Percentiles rank a stretch among this genome's conserved stretches.
These are phyloP conservation scores for Tolypocladium tundrense DNA, from an alignment of 2,329 filamentous ascomycete species.

Conservation along the genomic window DNA sequence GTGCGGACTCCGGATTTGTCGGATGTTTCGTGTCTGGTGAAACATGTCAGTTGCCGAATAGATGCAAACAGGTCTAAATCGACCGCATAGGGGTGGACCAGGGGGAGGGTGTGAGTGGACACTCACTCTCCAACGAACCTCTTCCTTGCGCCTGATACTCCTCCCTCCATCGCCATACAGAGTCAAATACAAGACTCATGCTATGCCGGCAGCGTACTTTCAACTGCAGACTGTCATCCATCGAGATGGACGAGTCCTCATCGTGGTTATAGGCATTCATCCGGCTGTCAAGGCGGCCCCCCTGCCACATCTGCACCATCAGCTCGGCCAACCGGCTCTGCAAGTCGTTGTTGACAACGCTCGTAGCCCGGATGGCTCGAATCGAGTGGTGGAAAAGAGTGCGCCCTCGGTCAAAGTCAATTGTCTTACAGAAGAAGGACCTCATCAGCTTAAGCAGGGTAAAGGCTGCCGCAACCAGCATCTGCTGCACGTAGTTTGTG, in stretches of 20 bases:
- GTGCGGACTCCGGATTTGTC: conserved; percentile 71
- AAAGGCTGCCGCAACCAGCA: conserved; percentile 74
- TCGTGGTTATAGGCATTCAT: conserved; percentile 36
- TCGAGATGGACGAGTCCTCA: conserved; percentile 36
- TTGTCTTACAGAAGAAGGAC: conserved; percentile 64
- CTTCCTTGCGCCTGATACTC: conserved; percentile 64
- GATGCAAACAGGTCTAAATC: neutral
- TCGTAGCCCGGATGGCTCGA: conserved; percentile 58
- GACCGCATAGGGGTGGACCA: neutral
- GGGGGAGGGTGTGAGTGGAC: neutral
- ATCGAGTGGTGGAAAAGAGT: conserved; percentile 63
- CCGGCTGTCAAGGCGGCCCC: conserved; percentile 42
- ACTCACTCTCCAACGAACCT: conserved; percentile 60
- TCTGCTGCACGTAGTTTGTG: conserved; percentile 72
- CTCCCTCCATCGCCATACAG: conserved; percentile 77
- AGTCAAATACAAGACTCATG: conserved; percentile 78
- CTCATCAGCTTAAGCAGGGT: conserved; percentile 69
- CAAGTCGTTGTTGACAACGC: conserved; percentile 68
- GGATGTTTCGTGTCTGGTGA: conserved; percentile 67
- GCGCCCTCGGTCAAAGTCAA: conserved; percentile 58
- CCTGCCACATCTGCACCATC: conserved; percentile 83
- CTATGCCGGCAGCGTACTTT: conserved; percentile 78
- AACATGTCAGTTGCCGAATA: neutral
- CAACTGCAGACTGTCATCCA: conserved; percentile 65
- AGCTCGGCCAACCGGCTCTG: conserved; percentile 72